Base-by-base conservation (phyloP, 75 land plant species). In the Selaginella tamariscina region DNA sequence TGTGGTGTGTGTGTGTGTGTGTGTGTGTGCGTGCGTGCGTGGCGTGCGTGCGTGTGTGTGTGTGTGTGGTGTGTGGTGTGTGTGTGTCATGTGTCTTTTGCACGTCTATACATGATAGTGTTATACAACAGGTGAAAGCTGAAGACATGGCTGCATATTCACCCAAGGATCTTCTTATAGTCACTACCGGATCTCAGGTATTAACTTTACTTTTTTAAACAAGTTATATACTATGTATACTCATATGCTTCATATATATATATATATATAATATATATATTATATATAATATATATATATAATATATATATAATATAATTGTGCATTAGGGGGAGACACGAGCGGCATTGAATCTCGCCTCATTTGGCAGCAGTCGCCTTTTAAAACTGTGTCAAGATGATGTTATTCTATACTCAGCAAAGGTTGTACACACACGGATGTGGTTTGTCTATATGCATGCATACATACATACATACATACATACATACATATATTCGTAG, bases 181-280 rank as follows among this genome's bases (percentile, higher is more conserved):
- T 94, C 9, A 94, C 98, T 70, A 94, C 98, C 57, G 98, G 98
- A 68, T 94, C 98, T 57, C 98, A 94, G 83, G 98, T 91, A 9
- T 18, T 15, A 13, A 15, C 22, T 60, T 18, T 15, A 15, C 64
- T n/a, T 18, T 60, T 15, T 18, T 18, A 60, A 15, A 60, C 21
- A 60, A 13, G 54, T 49, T 13, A 20, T 13, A 20, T 49, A 13
- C 18, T 13, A 49, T 13, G 20, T 20, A 13, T 13, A 13, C 54
- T 49, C 54, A 20, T 49, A 49, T 49, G 20, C 20, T 49, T 49
- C 54, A 49, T 13, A n/a, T n/a, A n/a, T n/a, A n/a, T n/a, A n/a
- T n/a, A n/a, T n/a, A n/a, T 67, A 11, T 56, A 27, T 67, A 5
- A 13, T 1, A 62, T 55, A n/a, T 20, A 1, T 26, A 2, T 32